A percentile compares a stretch with the other conserved stretches of the same genome.
Conservation (phyloP, 2,329 filamentous ascomycete genomes). For the Blumeria hordei region DNA sequence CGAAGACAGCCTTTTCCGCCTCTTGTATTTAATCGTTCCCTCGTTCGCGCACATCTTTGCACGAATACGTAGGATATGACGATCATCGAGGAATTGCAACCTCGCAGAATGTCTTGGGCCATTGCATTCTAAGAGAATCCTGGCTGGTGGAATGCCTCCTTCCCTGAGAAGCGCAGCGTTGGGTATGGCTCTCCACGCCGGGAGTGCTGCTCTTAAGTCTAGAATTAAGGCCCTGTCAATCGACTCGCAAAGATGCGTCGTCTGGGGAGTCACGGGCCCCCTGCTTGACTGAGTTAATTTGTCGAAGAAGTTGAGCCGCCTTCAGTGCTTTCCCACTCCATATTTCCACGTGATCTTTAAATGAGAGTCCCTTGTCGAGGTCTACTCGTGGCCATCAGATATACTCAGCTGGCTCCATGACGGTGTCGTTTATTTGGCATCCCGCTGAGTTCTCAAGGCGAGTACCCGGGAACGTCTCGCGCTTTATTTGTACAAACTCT, state of each 20-base stretch:
- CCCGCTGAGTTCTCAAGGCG: too few relatives aligned
- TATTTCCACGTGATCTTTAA: too few relatives aligned
- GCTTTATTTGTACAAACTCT: too few relatives aligned
- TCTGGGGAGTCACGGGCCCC: background rate
- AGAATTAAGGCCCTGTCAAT: background rate
- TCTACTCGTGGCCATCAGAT: too few relatives aligned
- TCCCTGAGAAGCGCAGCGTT: background rate
- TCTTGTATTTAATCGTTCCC: too few relatives aligned
- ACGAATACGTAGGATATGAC: background rate
- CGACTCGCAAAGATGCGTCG: background rate
- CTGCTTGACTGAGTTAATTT: too few relatives aligned
- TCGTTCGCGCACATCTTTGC: background rate
- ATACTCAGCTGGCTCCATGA: too few relatives aligned
- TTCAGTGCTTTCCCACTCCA: too few relatives aligned
- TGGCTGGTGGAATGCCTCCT: background rate
- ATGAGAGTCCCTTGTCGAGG: too few relatives aligned
- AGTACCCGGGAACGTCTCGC: too few relatives aligned
- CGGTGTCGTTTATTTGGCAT: too few relatives aligned
- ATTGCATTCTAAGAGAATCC: background rate
- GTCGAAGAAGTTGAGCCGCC: too few relatives aligned
- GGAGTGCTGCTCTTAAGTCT: background rate
- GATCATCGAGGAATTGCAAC: background rate
- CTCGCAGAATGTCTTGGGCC: background rate
- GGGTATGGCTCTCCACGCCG: background rate
- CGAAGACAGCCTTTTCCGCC: background rate